Base-by-base conservation (phyloP, 2,329 filamentous ascomycete genomes). In the Calonectria montana region DNA sequence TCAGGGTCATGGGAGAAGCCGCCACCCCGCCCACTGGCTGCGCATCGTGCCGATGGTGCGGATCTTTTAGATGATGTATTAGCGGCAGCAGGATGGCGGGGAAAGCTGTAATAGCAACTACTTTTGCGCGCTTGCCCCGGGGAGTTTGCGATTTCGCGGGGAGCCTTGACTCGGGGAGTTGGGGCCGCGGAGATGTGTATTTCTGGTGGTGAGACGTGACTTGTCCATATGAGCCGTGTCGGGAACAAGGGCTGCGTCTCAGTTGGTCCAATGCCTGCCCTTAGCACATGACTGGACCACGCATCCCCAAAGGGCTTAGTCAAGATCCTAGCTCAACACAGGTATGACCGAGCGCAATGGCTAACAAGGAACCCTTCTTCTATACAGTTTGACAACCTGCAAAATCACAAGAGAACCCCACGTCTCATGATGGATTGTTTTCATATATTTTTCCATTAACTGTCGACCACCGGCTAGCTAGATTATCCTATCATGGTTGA, bases 131-230 rank as follows among this genome's bases (percentile, higher is more conserved):
- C 53, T 59, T 47, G 37, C 53, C n/a, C 53, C 53, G 35, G 53
- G 53, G 53, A 59, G 53, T 39, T 25, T 21, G 9, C 3, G 13
- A 13, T 18, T 39, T 27, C 39, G 35, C 35, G 31, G 12, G 31
- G 35, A 13, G 31, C 16, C 37, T 39, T 5, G 7, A 21, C 21
- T 21, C 31, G 53, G 53, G 53, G 53, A 39, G 53, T 59, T 39
- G 31, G 31, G 53, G 53, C 53, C 53, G 53, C 53, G 53, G 53
- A 59, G 53, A 59, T 59, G 53, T 35, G 10, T 23, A n/a, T 27
- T 59, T 23, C 15, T 37, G 53, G 53, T 59, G 35, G 53, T 59
- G 53, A 59, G 53, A 39, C 21, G 53, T 59, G 53, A 59, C 53
- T 59, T 59, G 53, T 59, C 35, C 53, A 41, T 59, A 25, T 59